Base-by-base conservation (phyloP, 441 rosid genomes). In the Gossypium gossypioides region DNA sequence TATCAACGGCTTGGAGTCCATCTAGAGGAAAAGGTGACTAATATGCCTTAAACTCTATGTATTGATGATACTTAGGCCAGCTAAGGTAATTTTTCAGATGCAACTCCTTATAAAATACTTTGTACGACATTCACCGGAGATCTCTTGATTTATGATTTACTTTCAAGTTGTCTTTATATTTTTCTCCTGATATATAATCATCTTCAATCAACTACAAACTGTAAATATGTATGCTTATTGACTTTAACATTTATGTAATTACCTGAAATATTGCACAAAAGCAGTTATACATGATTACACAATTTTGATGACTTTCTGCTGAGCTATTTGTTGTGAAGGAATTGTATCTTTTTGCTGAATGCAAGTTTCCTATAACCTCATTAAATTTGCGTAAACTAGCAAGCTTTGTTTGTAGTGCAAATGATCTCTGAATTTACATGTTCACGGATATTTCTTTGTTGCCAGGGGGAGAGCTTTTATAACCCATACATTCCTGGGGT, bases 401-500 rank as follows among this genome's bases (percentile, higher is more conserved):
- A 37, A 29, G 59, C 22, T 72, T 32, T 18, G 12, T 10, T 27
- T 72, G 2, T 22, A 13, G 40, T 21, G 22, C n/a, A 67, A 48
- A 50, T 67, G 57, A n/a, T 48, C 24, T 3, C 24, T 2, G 15
- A 7, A 15, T 13, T 56, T 25, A 13, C 24, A 46, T 44, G 44
- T 15, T 58, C 32, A 29, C 42, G 22, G 5, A 2, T 50, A 21
- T 19, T 71, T 74, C 40, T 51, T 76, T 76, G 71, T 68, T 83
- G 67, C 57, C 81, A 94, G 97, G 99, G 99, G 19, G 99, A 94
- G 79, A 94, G 99, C 84, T 94, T 94, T 76, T 92, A 94, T 77
- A 94, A 92, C 67, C 96, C 90, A 0, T 80, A 76, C 79, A 92
- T 94, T 75, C 86, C 92, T 0, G 73, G 76, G 51, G 86, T 90